Evolutionary conservation across 768 basidiomycete genomes (phyloP), one percentile per base, ranked within the genome.

Genomic region (Kwoniella shandongensis): DNA sequence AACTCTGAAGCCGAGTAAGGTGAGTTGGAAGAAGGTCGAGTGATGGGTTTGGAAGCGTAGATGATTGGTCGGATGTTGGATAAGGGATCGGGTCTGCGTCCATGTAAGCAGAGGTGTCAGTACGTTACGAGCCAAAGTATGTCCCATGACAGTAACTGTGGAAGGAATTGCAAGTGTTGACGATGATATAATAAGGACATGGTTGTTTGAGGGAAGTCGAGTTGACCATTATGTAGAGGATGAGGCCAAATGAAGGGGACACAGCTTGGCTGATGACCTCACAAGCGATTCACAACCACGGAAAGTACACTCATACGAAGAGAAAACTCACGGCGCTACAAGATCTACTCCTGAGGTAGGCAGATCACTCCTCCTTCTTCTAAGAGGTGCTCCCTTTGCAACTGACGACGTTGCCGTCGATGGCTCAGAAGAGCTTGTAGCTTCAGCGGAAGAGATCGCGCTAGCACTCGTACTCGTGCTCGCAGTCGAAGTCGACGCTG

Each of bases 51-150:
- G 6, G 64, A 69, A 20, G 64, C 66, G 51, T 73, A 73, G 8
- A 70, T 70, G 25, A 73, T 61, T 0, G 72, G 72, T 20, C 72
- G 64, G 49, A 73, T 66, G 41, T 73, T 70, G 4, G 72, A 73
- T n/a, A 53, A n/a, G 13, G 69, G 69, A 56, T 73, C 72, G 17
- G 72, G 72, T 18, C 71, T 73, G 40, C 18, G 20, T n/a, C n/a
- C n/a, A n/a, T n/a, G n/a, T n/a, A n/a, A n/a, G n/a, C n/a, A n/a
- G n/a, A n/a, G n/a, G n/a, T n/a, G n/a, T n/a, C n/a, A n/a, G n/a
- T n/a, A n/a, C n/a, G n/a, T n/a, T n/a, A n/a, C n/a, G n/a, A n/a
- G n/a, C n/a, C n/a, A n/a, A n/a, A n/a, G n/a, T n/a, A n/a, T n/a
- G n/a, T n/a, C n/a, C n/a, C n/a, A n/a, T n/a, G n/a, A n/a, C n/a